These are phyloP conservation scores for Geotrichum fermentans DNA, from an alignment of 1,139 yeast species.

Conservation along the genomic window DNA sequence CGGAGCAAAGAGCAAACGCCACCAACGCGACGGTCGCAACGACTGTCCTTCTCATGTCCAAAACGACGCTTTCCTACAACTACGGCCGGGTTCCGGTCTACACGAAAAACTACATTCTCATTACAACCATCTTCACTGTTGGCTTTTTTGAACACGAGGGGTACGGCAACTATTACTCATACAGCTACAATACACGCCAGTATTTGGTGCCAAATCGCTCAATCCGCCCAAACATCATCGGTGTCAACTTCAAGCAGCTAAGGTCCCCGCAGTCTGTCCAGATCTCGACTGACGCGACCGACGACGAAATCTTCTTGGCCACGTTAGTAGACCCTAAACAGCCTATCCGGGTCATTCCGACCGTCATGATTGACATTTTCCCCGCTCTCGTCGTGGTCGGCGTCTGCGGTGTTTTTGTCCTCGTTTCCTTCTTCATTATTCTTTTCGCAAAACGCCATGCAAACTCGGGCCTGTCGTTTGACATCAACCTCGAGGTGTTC, in stretches of 20 bases:
- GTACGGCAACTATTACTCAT: conserved; percentile 4
- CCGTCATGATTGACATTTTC: conserved; percentile 5
- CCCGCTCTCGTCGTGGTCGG: conserved; percentile 6
- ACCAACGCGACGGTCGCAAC: not conserved
- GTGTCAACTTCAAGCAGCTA: not conserved
- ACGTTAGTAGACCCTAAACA: not conserved
- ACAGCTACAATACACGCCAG: conserved; percentile 10
- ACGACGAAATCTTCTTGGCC: conserved; percentile 7
- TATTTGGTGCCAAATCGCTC: not conserved
- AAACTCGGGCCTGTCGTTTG: not conserved
- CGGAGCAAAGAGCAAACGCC: not conserved
- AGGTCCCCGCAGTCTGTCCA: not conserved
- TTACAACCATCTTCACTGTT: not conserved
- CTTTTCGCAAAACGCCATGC: not conserved
- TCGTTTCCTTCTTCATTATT: not conserved
- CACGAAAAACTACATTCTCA: conserved; percentile 4
- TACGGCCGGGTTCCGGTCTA: conserved; percentile 5
- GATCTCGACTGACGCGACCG: not conserved
- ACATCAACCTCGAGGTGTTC: conserved; percentile 3
- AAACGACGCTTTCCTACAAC: conserved; percentile 1
- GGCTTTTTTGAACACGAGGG: not conserved
- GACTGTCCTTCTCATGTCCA: not conserved
- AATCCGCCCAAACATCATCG: not conserved
- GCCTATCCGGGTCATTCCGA: not conserved
- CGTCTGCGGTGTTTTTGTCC: not conserved